A percentile compares a stretch with the other conserved stretches of the same genome.
Evolutionary conservation across 1,284 basidiomycete genomes (phyloP).

Genomic region (Polyporus tsugae): DNA sequence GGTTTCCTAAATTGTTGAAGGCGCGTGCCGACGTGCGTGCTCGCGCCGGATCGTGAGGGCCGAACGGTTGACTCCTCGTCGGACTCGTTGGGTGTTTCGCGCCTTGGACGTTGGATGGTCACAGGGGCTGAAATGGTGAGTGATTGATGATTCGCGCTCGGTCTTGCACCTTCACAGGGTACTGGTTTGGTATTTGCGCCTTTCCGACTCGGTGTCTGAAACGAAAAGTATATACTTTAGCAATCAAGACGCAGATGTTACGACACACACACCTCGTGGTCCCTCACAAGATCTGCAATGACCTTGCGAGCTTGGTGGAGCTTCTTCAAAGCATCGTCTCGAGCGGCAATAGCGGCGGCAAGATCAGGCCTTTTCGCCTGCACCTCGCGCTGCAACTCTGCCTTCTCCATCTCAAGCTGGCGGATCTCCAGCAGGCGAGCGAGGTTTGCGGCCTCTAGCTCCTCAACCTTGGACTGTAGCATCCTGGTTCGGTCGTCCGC

Average conservation of each 20-base stretch:
- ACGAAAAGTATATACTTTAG: too few species aligned
- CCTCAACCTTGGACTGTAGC: constrained; percentile 27
- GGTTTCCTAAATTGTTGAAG: not conserved
- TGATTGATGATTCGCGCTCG: not conserved
- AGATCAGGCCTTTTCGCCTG: constrained; percentile 25
- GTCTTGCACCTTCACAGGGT: too few species aligned
- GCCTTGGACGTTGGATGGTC: constrained; percentile 7
- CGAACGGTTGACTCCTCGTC: constrained; percentile 27
- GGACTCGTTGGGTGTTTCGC: constrained; percentile 13
- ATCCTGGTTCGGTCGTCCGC: constrained; percentile 16
- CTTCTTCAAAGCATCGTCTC: constrained; percentile 33
- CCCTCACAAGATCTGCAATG: constrained; percentile 29
- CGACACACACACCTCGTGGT: constrained; percentile 23
- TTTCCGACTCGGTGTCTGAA: too few species aligned
- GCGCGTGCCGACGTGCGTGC: not conserved
- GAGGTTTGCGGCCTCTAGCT: constrained; percentile 33
- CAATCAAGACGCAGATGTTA: not conserved
- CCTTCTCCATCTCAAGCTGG: constrained; percentile 33
- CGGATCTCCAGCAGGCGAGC: constrained; percentile 21
- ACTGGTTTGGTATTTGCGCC: too few species aligned
- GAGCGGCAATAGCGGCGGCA: constrained; percentile 25
- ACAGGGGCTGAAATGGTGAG: not conserved
- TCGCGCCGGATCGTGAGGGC: constrained; percentile 11
- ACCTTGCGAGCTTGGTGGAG: constrained; percentile 30
- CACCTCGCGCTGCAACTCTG: constrained; percentile 27